Evolutionary conservation across 345 rosid genomes (phyloP).

Genomic region (Eucalyptus marginata): DNA sequence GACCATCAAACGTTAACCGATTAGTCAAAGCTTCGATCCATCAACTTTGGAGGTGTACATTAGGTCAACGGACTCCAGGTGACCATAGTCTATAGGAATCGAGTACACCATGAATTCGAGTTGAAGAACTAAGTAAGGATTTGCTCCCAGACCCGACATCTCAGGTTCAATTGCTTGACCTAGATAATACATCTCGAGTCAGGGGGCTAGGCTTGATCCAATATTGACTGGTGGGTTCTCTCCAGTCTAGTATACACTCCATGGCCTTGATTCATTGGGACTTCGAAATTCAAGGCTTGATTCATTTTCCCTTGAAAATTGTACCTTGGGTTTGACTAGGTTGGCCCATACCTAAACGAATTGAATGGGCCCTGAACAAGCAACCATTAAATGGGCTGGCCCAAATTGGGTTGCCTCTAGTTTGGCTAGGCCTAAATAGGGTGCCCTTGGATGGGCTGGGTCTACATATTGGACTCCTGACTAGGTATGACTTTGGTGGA

Average conservation of each 20-base stretch:
- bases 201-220: background rate
- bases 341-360: background rate
- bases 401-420: background rate
- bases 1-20: fast-evolving
- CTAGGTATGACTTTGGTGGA: background rate
- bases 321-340: background rate
- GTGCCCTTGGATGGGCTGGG: background rate
- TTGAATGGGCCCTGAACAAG: background rate
- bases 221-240: background rate
- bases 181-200: no score
- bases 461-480: background rate
- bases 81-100: no score
- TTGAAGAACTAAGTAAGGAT: no score
- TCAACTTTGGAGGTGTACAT: no score
- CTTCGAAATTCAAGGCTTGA: no score
- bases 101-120: no score
- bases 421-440: fast-evolving
- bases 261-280: background rate
- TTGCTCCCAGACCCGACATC: background rate
- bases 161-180: no score
- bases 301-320: no score
- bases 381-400: background rate
- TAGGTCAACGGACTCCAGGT: fast-evolving
- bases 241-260: fast-evolving
- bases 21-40: no score